Evolutionary conservation across 2,329 filamentous ascomycete species (phyloP).

Genomic region (Rachicladosporium sp.): DNA sequence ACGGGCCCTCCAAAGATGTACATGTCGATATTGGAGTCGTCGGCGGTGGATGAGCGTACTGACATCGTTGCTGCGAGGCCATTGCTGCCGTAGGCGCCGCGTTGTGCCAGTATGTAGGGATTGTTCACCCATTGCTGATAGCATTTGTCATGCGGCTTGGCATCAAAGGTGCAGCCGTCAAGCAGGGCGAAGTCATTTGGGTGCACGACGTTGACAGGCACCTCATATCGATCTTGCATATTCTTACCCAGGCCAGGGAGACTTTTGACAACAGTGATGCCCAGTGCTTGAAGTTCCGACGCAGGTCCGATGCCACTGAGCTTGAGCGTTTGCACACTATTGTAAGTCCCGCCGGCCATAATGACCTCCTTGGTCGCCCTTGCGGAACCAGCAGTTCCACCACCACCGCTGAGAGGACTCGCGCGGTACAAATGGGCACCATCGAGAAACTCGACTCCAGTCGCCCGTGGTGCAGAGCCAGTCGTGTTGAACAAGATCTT

Average conservation of each 20-base stretch:
- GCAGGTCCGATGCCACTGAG: slow-evolving; percentile 48
- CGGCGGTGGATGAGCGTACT: slow-evolving; percentile 26
- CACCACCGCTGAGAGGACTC: slow-evolving; percentile 21
- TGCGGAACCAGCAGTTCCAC: slow-evolving; percentile 29
- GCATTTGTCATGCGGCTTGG: slow-evolving; percentile 27
- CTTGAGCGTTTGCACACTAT: slow-evolving; percentile 53
- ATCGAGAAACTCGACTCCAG: slow-evolving; percentile 31
- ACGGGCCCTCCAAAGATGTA: slow-evolving; percentile 44
- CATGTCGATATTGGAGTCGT: slow-evolving; percentile 38
- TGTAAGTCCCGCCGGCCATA: slow-evolving; percentile 43
- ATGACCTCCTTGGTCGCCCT: slow-evolving; percentile 35
- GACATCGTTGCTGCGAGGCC: slow-evolving; percentile 42
- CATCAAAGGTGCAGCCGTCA: slow-evolving; percentile 29
- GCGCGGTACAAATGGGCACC: slow-evolving; percentile 29
- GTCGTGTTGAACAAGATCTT: slow-evolving; percentile 54
- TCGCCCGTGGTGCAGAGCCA: slow-evolving; percentile 38
- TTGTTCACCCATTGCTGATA: slow-evolving; percentile 30
- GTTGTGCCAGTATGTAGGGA: slow-evolving; percentile 19
- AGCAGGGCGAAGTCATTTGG: slow-evolving; percentile 24
- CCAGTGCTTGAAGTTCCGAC: slow-evolving; percentile 38
- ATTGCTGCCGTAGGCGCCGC: slow-evolving; percentile 36
- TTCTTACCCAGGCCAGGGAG: slow-evolving; percentile 52
- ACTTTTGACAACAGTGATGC: slow-evolving; percentile 42
- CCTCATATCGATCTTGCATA: slow-evolving; percentile 49
- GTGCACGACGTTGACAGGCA: slow-evolving; percentile 37